Conservation (phyloP, 1,284 basidiomycete species). For the Cryptococcus sp. region DNA sequence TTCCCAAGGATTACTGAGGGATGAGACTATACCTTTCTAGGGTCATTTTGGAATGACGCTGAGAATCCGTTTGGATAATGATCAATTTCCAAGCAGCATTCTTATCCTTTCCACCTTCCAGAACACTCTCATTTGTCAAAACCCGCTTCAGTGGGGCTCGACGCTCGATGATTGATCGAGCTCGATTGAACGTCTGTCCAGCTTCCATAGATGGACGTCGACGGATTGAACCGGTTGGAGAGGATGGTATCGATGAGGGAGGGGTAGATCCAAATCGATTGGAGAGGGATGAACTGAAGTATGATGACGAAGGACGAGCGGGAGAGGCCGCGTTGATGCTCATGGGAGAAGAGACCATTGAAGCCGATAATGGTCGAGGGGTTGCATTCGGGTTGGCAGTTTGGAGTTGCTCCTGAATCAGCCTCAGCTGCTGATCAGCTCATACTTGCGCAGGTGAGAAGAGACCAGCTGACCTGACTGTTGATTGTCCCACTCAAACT, state of each 20-base stretch:
- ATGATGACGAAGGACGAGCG: constrained; percentile 20
- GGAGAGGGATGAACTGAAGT: constrained; percentile 24
- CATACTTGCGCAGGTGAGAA: neutral
- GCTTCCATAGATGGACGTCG: constrained; percentile 28
- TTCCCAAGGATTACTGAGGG: neutral
- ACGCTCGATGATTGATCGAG: constrained; percentile 22
- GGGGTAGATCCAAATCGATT: constrained; percentile 26
- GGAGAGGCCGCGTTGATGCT: constrained; percentile 21
- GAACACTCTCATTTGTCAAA: constrained; percentile 41
- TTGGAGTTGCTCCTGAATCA: constrained; percentile 37
- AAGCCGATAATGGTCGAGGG: constrained; percentile 7
- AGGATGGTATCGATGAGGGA: constrained; percentile 6
- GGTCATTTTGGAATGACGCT: constrained; percentile 37
- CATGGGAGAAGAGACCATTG: constrained; percentile 15
- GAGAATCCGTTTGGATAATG: constrained; percentile 44
- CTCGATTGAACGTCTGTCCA: constrained; percentile 11
- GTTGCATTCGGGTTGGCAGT: constrained; percentile 10
- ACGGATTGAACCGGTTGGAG: constrained; percentile 10
- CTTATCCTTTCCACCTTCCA: constrained; percentile 46
- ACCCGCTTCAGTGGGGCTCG: constrained; percentile 35
- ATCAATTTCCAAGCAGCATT: constrained; percentile 48
- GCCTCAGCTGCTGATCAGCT: constrained; percentile 22
- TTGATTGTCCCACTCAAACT: constrained; percentile 29
- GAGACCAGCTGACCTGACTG: constrained; percentile 29
- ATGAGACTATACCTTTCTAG: constrained; percentile 33